A percentile compares a stretch with the other conserved stretches of the same genome.
phyloP scores from a whole-genome alignment of 805 yeast genomes.

The Saturnispora diversa region DNA sequence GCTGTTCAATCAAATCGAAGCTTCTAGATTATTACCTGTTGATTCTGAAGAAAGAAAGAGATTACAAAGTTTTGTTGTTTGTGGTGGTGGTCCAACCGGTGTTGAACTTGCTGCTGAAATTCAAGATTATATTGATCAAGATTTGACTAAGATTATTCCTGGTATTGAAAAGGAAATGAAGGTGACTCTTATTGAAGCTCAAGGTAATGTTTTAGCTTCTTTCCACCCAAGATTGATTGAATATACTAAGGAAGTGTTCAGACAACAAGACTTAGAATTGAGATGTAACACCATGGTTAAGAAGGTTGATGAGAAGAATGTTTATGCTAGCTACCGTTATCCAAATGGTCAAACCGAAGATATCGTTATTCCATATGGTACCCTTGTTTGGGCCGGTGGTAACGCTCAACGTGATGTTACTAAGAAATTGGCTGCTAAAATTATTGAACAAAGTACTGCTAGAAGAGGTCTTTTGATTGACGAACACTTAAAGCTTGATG shows the following conservation, averaged over 20 bases:
- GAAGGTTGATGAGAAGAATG: constrained; percentile 63
- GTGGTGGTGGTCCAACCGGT: constrained; percentile 99
- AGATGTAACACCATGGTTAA: constrained; percentile 83
- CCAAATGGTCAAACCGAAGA: constrained; percentile 57
- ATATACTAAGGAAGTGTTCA: constrained; percentile 75
- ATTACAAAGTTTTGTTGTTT: constrained; percentile 79
- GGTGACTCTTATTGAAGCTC: constrained; percentile 82
- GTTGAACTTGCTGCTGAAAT: constrained; percentile 96
- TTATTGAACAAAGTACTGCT: constrained; percentile 74
- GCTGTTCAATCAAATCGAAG: constrained; percentile 81
- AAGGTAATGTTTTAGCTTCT: constrained; percentile 78
- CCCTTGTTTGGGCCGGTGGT: constrained; percentile 97
- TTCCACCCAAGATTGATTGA: constrained; percentile 61
- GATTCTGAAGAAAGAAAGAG: constrained; percentile 71
- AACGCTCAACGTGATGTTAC: constrained; percentile 80
- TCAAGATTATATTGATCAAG: constrained; percentile 90
- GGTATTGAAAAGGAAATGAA: constrained; percentile 71
- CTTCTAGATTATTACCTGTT: constrained; percentile 72
- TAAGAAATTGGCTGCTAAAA: constrained; percentile 52
- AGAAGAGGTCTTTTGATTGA: constrained; percentile 86
- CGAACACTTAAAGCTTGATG: constrained; percentile 74
- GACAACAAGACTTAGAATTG: constrained; percentile 58
- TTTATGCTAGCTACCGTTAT: constrained; percentile 60
- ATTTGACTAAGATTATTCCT: constrained; percentile 83
- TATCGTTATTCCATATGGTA: constrained; percentile 72